A percentile compares a stretch with the other conserved stretches of the same genome.
Conservation (phyloP, 1,284 basidiomycete species). For the Crepidotus sp. region DNA sequence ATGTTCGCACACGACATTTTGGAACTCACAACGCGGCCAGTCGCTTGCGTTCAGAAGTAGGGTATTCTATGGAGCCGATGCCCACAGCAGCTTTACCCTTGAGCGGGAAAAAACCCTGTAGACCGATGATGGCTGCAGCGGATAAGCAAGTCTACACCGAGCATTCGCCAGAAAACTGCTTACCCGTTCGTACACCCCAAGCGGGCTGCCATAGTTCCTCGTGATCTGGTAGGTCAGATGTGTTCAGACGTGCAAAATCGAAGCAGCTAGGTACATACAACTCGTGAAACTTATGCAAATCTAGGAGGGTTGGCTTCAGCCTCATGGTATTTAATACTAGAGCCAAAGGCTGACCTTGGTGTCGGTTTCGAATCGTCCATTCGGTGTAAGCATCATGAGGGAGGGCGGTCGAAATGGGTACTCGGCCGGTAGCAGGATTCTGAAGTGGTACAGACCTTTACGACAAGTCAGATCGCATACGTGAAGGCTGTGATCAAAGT, state of each 20-base stretch:
- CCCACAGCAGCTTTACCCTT: constrained; percentile 86
- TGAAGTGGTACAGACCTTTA: constrained; percentile 72
- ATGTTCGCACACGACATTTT: constrained; percentile 7
- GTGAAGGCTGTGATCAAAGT: not conserved
- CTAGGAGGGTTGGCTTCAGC: constrained; percentile 31
- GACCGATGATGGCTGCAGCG: constrained; percentile 70
- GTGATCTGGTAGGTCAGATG: constrained; percentile 45
- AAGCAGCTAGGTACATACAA: constrained; percentile 39
- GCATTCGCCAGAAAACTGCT: not conserved
- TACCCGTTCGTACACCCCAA: constrained; percentile 93
- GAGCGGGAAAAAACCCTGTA: constrained; percentile 87
- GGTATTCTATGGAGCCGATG: constrained; percentile 82
- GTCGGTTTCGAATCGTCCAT: constrained; percentile 90
- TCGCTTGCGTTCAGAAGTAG: constrained; percentile 69
- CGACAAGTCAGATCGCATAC: not conserved
- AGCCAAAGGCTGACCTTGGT: constrained; percentile 65
- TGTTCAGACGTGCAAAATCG: no score
- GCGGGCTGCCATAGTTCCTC: constrained; percentile 95
- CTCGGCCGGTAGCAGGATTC: constrained; percentile 84
- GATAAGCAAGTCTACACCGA: not conserved
- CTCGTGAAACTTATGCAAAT: constrained; percentile 92
- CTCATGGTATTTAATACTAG: constrained; percentile 12
- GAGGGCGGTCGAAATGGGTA: constrained; percentile 94
- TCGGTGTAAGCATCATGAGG: constrained; percentile 91
- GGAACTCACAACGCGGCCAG: constrained; percentile 65